A percentile compares a stretch with the other conserved stretches of the same genome.
These are phyloP conservation scores for Mycena maculata DNA, from an alignment of 768 basidiomycete genomes.

Conservation along the genomic window DNA sequence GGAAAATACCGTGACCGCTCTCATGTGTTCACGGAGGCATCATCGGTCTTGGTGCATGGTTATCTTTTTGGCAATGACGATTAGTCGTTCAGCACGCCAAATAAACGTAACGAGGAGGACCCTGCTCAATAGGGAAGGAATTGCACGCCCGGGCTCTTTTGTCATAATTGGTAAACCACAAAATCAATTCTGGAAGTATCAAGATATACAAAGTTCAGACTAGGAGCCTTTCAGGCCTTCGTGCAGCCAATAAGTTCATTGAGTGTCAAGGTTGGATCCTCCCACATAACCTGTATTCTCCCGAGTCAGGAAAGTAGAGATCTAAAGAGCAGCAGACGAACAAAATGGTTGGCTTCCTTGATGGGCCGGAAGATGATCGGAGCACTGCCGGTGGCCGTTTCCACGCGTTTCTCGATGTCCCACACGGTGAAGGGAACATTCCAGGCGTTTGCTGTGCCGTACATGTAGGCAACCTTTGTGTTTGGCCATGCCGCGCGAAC, in stretches of 20 bases:
- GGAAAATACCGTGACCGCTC: too few relatives aligned
- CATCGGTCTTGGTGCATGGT: too few relatives aligned
- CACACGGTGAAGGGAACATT: not conserved
- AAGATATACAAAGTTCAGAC: too few relatives aligned
- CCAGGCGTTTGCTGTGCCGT: not conserved
- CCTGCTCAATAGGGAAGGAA: too few relatives aligned
- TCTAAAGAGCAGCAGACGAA: not conserved
- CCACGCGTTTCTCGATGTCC: not conserved
- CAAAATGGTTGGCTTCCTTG: constrained; percentile 4
- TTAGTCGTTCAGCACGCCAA: too few relatives aligned
- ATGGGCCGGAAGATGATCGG: not conserved
- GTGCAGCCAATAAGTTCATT: not conserved
- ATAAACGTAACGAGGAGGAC: too few relatives aligned
- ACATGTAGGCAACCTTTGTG: not conserved
- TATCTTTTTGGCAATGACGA: too few relatives aligned
- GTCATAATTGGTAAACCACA: too few relatives aligned
- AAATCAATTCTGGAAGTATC: too few relatives aligned
- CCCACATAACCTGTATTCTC: constrained; percentile 1
- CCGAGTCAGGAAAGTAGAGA: not conserved
- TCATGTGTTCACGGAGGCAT: too few relatives aligned
- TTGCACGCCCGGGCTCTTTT: too few relatives aligned
- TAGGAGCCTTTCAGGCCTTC: not conserved
- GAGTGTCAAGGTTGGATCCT: not conserved
- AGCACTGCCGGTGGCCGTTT: not conserved
- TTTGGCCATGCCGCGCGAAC: not conserved